Evolutionary conservation across 2,329 filamentous ascomycete species (phyloP).

Genomic region (Neocucurbitaria cava): DNA sequence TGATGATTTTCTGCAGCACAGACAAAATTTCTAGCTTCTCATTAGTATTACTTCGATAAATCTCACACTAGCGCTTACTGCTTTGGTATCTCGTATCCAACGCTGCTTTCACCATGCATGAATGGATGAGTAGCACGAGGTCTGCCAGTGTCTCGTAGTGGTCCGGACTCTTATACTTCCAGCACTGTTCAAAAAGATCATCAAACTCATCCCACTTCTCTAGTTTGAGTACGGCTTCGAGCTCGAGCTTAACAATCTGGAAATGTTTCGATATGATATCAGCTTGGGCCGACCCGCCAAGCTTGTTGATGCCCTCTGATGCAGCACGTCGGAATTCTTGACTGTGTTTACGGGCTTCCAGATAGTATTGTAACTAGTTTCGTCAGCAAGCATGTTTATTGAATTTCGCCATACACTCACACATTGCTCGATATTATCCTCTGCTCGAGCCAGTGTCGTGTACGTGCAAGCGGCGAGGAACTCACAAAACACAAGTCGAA

Average conservation of each 20-base stretch:
- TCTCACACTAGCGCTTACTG: constrained; percentile 22
- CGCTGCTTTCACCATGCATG: constrained; percentile 39
- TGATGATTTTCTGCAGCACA: constrained; percentile 71
- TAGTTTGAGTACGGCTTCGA: constrained; percentile 75
- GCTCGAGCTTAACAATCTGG: constrained; percentile 75
- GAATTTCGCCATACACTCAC: constrained; percentile 39
- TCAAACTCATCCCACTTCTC: constrained; percentile 72
- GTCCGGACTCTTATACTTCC: constrained; percentile 44
- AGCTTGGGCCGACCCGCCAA: constrained; percentile 54
- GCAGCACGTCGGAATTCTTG: constrained; percentile 62
- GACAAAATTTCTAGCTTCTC: constrained; percentile 28
- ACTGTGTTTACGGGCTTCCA: constrained; percentile 66
- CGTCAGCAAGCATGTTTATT: constrained; percentile 35
- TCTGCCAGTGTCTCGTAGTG: constrained; percentile 57
- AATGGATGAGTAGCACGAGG: constrained; percentile 54
- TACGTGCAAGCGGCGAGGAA: constrained; percentile 65
- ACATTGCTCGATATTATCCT: constrained; percentile 49
- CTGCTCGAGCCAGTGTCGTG: constrained; percentile 57
- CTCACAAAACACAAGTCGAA: constrained; percentile 72
- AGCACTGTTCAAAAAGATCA: constrained; percentile 61
- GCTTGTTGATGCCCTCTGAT: constrained; percentile 43
- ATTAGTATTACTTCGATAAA: constrained; percentile 9
- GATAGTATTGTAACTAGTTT: constrained; percentile 66
- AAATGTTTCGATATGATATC: constrained; percentile 70
- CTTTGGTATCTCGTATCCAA: constrained; percentile 39